These are phyloP conservation scores for Verticillium nonalfalfae DNA, from an alignment of 2,329 filamentous ascomycete species.

Conservation along the genomic window DNA sequence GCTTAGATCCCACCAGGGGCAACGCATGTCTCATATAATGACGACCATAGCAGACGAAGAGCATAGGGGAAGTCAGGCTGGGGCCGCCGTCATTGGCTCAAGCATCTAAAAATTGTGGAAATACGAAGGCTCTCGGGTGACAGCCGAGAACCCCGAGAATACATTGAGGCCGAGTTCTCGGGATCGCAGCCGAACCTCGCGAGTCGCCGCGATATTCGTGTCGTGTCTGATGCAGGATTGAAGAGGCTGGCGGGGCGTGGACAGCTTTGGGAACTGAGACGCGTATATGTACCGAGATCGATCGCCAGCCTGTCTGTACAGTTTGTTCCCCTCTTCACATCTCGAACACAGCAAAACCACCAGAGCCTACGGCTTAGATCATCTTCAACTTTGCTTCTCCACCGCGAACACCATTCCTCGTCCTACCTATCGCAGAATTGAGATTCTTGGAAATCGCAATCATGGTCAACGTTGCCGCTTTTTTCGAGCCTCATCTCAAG, in stretches of 20 bases:
- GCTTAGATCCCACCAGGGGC: not conserved
- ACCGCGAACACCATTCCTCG: not conserved
- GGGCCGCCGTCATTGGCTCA: not conserved
- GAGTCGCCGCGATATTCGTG: not conserved
- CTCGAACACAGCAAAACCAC: too few relatives aligned
- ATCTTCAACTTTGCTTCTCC: not conserved
- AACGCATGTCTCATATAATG: not conserved
- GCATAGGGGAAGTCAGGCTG: not conserved
- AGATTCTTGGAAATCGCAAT: not conserved
- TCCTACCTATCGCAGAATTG: not conserved
- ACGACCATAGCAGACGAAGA: not conserved
- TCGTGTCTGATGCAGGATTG: not conserved
- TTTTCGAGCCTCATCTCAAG: constrained; percentile 6
- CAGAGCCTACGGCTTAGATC: not conserved
- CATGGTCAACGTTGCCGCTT: not conserved
- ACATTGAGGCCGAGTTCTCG: not conserved
- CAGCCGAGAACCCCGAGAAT: not conserved
- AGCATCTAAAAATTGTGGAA: not conserved
- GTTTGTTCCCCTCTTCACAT: not conserved
- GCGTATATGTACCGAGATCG: not conserved
- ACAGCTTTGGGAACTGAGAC: not conserved
- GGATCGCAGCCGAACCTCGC: not conserved
- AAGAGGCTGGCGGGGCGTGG: not conserved
- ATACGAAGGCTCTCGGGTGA: not conserved
- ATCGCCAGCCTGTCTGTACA: not conserved